phyloP scores from a whole-genome alignment of 1,284 basidiomycete genomes.

The Malassezia equina region DNA sequence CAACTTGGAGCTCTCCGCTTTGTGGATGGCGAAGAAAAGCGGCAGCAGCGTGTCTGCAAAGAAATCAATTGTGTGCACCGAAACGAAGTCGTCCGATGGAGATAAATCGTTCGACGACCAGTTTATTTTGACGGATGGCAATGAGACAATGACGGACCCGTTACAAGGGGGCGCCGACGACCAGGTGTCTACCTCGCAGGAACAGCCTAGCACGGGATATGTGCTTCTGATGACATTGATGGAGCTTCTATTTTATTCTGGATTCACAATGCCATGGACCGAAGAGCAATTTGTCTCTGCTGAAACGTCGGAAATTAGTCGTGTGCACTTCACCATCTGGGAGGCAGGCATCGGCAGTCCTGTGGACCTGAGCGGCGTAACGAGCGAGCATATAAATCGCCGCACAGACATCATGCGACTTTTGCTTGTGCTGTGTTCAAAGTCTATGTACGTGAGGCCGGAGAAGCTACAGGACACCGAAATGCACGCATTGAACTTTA shows the following conservation, averaged over 20 bases:
- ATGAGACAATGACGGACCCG: neutral
- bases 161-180: neutral
- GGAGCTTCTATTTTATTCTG: slow-evolving; percentile 42
- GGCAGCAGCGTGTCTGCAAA: neutral
- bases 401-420: slow-evolving; percentile 37
- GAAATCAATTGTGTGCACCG: neutral
- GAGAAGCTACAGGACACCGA: slow-evolving; percentile 11
- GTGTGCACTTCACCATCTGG: slow-evolving; percentile 39
- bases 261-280: slow-evolving; percentile 44
- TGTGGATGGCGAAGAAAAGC: slow-evolving; percentile 15
- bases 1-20: slow-evolving; percentile 18
- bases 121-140: neutral
- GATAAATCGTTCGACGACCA: neutral
- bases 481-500: slow-evolving; percentile 24
- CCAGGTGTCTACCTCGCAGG: neutral
- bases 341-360: slow-evolving; percentile 41
- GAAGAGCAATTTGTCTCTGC: slow-evolving; percentile 30
- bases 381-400: slow-evolving; percentile 25
- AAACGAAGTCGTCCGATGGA: neutral
- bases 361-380: slow-evolving; percentile 27
- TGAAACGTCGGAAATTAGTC: slow-evolving; percentile 6
- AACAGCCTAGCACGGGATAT: slow-evolving; percentile 2
- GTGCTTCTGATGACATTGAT: slow-evolving; percentile 17
- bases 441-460: slow-evolving; percentile 37
- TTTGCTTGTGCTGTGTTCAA: slow-evolving; percentile 38